A percentile compares a stretch with the other conserved stretches of the same genome.
Conservation (phyloP, 2,329 filamentous ascomycete species). For the Tolypocladium nubicola region DNA sequence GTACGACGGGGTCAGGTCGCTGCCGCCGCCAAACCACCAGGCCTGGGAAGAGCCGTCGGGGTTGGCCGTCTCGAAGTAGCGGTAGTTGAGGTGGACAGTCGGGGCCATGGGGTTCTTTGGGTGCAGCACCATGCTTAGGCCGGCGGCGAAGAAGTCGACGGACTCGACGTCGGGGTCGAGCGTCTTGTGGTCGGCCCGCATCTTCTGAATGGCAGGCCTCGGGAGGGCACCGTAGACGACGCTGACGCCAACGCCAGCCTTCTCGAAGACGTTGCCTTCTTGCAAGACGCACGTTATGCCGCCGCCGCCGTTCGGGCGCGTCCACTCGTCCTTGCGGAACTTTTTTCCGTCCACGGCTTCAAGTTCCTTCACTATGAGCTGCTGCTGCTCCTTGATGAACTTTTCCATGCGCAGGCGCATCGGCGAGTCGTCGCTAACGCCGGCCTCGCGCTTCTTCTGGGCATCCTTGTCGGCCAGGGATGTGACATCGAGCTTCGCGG, state of each 20-base stretch:
- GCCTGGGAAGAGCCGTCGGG: conserved; percentile 70
- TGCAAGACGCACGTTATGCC: conserved; percentile 92
- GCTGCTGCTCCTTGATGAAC: conserved; percentile 88
- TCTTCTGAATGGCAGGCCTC: conserved; percentile 77
- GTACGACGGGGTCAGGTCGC: conserved; percentile 85
- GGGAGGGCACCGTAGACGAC: conserved; percentile 90
- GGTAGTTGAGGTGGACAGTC: conserved; percentile 95
- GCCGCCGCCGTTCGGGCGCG: conserved; percentile 77
- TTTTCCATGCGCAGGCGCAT: conserved; percentile 98
- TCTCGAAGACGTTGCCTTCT: conserved; percentile 95
- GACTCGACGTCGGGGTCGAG: conserved; percentile 69
- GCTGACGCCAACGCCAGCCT: conserved; percentile 90
- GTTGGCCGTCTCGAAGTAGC: conserved; percentile 94
- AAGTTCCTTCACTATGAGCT: conserved; percentile 73
- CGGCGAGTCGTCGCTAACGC: conserved; percentile 64
- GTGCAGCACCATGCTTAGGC: conserved; percentile 86
- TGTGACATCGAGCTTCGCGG: conserved; percentile 45
- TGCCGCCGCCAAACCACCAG: conserved; percentile 98
- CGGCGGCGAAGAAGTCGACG: conserved; percentile 90
- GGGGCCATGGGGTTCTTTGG: conserved; percentile 94
- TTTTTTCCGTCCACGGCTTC: conserved; percentile 73
- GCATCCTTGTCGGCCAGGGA: conserved; percentile 79
- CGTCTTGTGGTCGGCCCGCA: conserved; percentile 91
- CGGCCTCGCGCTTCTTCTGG: conserved; percentile 60
- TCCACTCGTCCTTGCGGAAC: conserved; percentile 82